Percentiles rank a stretch among this genome's conserved stretches.
Evolutionary conservation across 2,329 filamentous ascomycete genomes (phyloP).

Genomic region (Colletotrichum costaricense): DNA sequence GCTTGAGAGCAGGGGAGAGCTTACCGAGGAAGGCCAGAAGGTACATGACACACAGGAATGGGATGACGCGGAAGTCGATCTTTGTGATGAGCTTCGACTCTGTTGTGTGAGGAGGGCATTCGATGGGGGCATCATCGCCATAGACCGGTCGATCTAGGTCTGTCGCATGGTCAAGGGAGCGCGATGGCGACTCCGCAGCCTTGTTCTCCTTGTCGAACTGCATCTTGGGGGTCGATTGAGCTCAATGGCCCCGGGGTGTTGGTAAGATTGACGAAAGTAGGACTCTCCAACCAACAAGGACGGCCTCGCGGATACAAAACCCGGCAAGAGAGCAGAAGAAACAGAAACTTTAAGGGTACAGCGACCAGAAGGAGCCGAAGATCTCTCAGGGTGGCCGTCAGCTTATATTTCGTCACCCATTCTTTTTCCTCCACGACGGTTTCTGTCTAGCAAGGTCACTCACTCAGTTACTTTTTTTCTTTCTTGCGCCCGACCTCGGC

Average conservation of each 20-base stretch:
- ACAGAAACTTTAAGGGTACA: not conserved
- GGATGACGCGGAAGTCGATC: conserved; percentile 76
- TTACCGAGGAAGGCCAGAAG: conserved; percentile 73
- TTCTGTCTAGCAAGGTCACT: not conserved
- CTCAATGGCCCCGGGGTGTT: not conserved
- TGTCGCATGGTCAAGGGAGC: conserved; percentile 27
- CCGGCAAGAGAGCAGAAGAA: not conserved
- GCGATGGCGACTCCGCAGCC: conserved; percentile 19
- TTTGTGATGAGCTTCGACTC: conserved; percentile 75
- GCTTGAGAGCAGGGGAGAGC: conserved; percentile 23
- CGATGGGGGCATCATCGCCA: conserved; percentile 23
- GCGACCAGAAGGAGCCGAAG: not conserved
- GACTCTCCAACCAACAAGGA: not conserved
- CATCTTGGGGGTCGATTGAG: conserved; percentile 8
- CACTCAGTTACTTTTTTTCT: not conserved
- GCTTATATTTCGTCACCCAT: conserved; percentile 30
- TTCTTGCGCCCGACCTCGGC: conserved; percentile 9
- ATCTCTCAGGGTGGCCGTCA: conserved; percentile 16
- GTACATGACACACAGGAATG: conserved; percentile 79
- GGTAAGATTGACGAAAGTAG: not conserved
- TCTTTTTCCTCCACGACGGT: not conserved
- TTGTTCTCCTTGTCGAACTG: conserved; percentile 31
- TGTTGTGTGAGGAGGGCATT: conserved; percentile 65
- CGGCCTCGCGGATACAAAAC: not conserved
- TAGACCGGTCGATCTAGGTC: conserved; percentile 25